Percentiles rank a stretch among this genome's conserved stretches.
These are phyloP conservation scores for Hortiboletus flavorubellus DNA, from an alignment of 768 basidiomycete genomes.

Conservation along the genomic window DNA sequence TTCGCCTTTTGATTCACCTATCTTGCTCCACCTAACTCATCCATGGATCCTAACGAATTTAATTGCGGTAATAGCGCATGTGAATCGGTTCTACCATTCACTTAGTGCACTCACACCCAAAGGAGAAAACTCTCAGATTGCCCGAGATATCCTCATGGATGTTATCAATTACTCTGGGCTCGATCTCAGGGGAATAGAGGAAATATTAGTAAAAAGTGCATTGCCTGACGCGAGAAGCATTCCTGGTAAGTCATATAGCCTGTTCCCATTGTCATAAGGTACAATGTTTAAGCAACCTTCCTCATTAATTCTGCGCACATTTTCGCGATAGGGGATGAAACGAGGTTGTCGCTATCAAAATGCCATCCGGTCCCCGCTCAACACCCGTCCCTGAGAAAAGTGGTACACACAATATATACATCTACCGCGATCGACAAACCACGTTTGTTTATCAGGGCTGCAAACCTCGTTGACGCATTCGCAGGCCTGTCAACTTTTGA, in stretches of 20 bases:
- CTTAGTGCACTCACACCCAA: constrained; percentile 52
- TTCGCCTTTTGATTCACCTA: constrained; percentile 33
- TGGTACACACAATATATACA: constrained; percentile 44
- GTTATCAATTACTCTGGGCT: constrained; percentile 63
- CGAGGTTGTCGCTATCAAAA: constrained; percentile 51
- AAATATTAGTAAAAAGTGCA: constrained; percentile 40
- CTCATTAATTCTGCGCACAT: neutral
- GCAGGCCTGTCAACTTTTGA: constrained; percentile 40
- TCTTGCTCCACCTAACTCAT: constrained; percentile 59
- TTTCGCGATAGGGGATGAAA: constrained; percentile 43
- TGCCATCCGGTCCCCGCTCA: constrained; percentile 54
- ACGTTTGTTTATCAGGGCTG: constrained; percentile 67
- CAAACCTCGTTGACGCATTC: constrained; percentile 66
- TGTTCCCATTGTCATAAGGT: neutral
- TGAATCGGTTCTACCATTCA: constrained; percentile 55
- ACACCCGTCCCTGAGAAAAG: constrained; percentile 39
- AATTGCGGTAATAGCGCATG: constrained; percentile 46
- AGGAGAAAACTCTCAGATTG: constrained; percentile 61
- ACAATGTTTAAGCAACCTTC: neutral
- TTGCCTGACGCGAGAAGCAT: constrained; percentile 20
- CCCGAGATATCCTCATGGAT: constrained; percentile 61
- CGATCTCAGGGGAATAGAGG: constrained; percentile 50
- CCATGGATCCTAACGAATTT: constrained; percentile 58
- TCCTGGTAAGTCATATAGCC: constrained; percentile 17
- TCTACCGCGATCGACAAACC: constrained; percentile 60